Base-by-base conservation (phyloP, 768 basidiomycete species). In the Boletus reticuloceps region DNA sequence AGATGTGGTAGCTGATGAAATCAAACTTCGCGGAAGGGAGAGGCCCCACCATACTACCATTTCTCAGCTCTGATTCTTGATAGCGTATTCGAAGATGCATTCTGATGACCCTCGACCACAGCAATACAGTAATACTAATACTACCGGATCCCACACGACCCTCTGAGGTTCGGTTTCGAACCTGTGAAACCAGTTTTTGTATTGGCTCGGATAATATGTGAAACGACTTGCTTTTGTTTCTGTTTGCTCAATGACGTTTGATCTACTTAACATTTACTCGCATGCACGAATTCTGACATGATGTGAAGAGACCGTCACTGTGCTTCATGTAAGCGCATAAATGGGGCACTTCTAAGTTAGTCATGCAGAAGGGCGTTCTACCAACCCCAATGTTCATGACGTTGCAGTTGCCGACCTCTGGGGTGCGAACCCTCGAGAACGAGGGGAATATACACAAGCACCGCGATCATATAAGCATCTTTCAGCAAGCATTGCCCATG, bases 321-420 rank as follows among this genome's bases (percentile, higher is more conserved):
- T 31, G 55, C 54, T 48, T 58, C 54, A 36, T 50, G 38, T 44
- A 47, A 53, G 44, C n/a, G 12, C 39, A 47, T 50, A 51, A 64
- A 54, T 44, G 54, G 54, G 66, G 58, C 39, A 53, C 66, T 51
- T 51, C 43, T 51, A 29, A 16, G 47, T 53, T 36, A 13, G 34
- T 36, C 59, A 55, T 53, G 22, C 12, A 29, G 45, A 32, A 20
- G 25, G 62, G 42, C 34, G 57, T 52, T 43, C 29, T 40, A 38
- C 40, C 52, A 45, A 63, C 61, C 64, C 61, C 56, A 52, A 40
- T 39, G 37, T 36, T 29, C 39, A 59, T 67, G 50, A 62, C 63
- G 58, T 58, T 54, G 52, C 41, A 47, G 48, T 39, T 32, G 44
- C 41, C 43, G 31, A 36, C 59, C 47, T 42, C 56, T 29, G 43